A percentile compares a stretch with the other conserved stretches of the same genome.
Conservation (phyloP, 176 grass and related monocot species). For the Echinochloa phyllopogon region DNA sequence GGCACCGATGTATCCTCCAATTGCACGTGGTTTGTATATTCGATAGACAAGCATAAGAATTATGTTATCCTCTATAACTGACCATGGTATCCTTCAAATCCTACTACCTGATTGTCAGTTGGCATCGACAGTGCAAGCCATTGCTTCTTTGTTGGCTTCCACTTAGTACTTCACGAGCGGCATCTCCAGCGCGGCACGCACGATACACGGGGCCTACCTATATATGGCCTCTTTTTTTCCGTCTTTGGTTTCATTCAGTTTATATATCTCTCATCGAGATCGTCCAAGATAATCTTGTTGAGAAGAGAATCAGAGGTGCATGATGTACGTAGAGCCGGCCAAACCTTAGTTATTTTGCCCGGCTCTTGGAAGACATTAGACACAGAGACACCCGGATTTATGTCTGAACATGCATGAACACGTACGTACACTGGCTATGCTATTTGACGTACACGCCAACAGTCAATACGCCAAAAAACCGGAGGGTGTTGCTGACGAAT, state of each 20-base stretch:
- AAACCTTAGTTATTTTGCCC: background rate
- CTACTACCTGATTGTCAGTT: too few relatives aligned
- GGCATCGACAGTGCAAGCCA: background rate
- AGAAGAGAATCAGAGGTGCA: too few relatives aligned
- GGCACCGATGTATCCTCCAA: too few relatives aligned
- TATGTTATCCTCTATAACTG: too few relatives aligned
- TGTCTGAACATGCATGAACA: background rate
- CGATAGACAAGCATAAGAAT: too few relatives aligned
- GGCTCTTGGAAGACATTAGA: background rate
- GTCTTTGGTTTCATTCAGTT: background rate
- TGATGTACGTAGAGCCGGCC: too few relatives aligned
- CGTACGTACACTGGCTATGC: background rate
- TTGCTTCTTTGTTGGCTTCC: slow-evolving; percentile 11
- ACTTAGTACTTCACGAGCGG: slow-evolving; percentile 49
- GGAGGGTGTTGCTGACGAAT: background rate
- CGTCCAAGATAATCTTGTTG: too few relatives aligned
- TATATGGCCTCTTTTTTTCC: background rate
- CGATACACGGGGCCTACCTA: background rate
- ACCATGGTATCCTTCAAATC: too few relatives aligned
- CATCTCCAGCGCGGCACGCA: slow-evolving; percentile 14
- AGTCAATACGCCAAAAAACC: background rate
- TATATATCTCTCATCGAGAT: too few relatives aligned
- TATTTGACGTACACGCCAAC: background rate
- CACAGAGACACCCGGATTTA: background rate
- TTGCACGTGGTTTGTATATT: too few relatives aligned